These are phyloP conservation scores for Naumovozyma dairenensis DNA, from an alignment of 805 yeast genomes.

Conservation along the genomic window DNA sequence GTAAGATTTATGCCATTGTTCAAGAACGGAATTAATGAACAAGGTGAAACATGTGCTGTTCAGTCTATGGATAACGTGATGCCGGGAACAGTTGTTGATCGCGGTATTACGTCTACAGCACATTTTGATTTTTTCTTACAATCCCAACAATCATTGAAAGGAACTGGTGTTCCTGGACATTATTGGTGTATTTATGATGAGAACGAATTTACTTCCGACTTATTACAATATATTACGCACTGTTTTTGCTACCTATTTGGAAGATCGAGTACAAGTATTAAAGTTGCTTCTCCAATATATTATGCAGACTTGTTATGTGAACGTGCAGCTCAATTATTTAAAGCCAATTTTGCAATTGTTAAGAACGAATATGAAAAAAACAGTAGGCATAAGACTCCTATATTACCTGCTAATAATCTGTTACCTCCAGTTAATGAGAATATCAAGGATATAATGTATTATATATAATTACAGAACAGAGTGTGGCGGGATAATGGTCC, in stretches of 20 bases:
- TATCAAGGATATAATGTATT: conserved; percentile 13
- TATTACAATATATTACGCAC: conserved; percentile 14
- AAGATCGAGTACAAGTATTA: conserved; percentile 14
- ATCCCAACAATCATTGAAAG: conserved; percentile 15
- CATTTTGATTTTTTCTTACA: conserved; percentile 19
- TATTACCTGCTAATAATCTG: conserved; percentile 5
- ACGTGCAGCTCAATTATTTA: conserved; percentile 15
- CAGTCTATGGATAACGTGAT: conserved; percentile 18
- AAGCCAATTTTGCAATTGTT: conserved; percentile 11
- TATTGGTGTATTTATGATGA: conserved; percentile 20
- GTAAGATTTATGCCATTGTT: conserved; percentile 17
- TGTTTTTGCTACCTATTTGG: conserved; percentile 15
- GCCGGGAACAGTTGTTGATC: conserved; percentile 20
- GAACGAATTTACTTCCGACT: conserved; percentile 11
- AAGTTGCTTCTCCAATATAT: conserved; percentile 14
- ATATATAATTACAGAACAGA: conserved; percentile 7
- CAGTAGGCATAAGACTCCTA: conserved; percentile 6
- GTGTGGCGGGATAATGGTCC: too few species aligned
- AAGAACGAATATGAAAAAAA: conserved; percentile 7
- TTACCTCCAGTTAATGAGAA: conserved; percentile 13
- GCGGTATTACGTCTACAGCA: conserved; percentile 18
- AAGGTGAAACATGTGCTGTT: conserved; percentile 14
- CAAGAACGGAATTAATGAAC: conserved; percentile 11
- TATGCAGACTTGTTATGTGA: conserved; percentile 17
- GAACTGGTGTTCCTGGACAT: conserved; percentile 20